Percentiles rank a stretch among this genome's conserved stretches.
Conservation (phyloP, 2,329 filamentous ascomycete species). For the Drechslerella dactyloides region DNA sequence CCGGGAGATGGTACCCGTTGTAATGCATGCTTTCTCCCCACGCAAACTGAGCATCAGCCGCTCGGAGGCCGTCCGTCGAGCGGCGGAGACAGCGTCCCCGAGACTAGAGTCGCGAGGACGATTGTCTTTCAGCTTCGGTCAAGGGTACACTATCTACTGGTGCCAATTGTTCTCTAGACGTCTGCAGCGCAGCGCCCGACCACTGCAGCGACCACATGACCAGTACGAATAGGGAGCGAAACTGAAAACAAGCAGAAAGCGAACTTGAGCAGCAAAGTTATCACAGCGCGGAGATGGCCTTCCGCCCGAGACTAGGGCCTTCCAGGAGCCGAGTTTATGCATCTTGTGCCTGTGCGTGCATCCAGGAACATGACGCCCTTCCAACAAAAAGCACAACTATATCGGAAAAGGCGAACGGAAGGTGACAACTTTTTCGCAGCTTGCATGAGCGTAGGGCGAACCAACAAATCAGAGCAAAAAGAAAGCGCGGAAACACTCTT, state of each 20-base stretch:
- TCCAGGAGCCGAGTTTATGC: slow-evolving; percentile 21
- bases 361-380: slow-evolving; percentile 1
- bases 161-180: no score
- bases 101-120: background rate
- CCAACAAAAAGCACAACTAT: slow-evolving; percentile 32
- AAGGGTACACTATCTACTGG: background rate
- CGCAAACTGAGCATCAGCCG: background rate
- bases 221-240: no score
- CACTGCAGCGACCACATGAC: no score
- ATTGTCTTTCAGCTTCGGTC: no score
- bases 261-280: background rate
- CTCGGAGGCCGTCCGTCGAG: background rate
- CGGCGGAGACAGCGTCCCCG: background rate
- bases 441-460: slow-evolving; percentile 23
- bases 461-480: slow-evolving; percentile 36
- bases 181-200: no score
- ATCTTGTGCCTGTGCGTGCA: slow-evolving; percentile 3
- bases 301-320: no score
- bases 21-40: background rate
- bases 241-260: no score
- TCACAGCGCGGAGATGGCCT: background rate
- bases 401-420: slow-evolving; percentile 34
- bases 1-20: slow-evolving; percentile 1
- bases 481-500: slow-evolving; percentile 6
- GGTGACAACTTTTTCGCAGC: slow-evolving; percentile 34